These are phyloP conservation scores for Solanum rostratum DNA, from an alignment of 257 asterid genomes.

Conservation along the genomic window DNA sequence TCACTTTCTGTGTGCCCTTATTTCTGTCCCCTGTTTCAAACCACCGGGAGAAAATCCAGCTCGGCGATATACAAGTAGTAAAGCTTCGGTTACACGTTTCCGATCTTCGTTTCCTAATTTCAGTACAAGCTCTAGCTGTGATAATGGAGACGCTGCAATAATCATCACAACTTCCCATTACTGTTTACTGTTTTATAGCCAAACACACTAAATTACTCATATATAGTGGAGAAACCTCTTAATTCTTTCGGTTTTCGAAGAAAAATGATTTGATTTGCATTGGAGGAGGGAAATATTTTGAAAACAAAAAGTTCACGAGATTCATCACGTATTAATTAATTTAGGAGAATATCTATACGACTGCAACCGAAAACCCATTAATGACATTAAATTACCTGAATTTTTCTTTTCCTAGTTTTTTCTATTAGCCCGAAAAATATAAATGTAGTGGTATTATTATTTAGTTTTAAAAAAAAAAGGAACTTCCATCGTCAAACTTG, in stretches of 20 bases:
- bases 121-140: neutral
- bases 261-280: neutral
- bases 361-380: neutral
- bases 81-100: slow-evolving; percentile 32
- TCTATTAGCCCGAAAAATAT: neutral
- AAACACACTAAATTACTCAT: neutral
- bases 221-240: neutral
- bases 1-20: slow-evolving; percentile 6
- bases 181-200: neutral
- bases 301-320: neutral
- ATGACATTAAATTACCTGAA: neutral
- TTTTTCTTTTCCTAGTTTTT: neutral
- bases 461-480: neutral
- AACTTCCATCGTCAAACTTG: neutral
- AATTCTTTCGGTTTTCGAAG: neutral
- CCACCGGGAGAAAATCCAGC: slow-evolving; percentile 33
- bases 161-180: slow-evolving; percentile 2
- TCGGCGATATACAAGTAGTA: slow-evolving; percentile 35
- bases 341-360: neutral
- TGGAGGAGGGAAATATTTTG: neutral
- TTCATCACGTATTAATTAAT: neutral
- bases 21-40: slow-evolving; percentile 7
- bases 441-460: neutral
- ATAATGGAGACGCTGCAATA: slow-evolving; percentile 7
- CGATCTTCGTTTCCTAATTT: slow-evolving; percentile 7